Evolutionary conservation across 805 yeast genomes (phyloP), one percentile per base, ranked within the genome.

Genomic region (Metschnikowia borealis): DNA sequence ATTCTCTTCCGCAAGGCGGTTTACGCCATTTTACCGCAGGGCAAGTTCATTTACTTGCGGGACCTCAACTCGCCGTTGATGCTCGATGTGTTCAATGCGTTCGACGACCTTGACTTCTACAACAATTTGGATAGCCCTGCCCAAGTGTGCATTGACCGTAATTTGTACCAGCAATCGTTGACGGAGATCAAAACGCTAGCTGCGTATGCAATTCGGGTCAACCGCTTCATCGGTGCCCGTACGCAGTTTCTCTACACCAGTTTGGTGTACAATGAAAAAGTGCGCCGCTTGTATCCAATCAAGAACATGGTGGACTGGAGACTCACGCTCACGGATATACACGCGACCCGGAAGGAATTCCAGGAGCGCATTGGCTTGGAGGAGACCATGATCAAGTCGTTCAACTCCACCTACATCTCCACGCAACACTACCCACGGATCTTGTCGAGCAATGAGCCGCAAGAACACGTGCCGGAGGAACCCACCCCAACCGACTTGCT

Each of bases 21-120:
- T 20, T 68, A 58, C 54, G 70, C 73, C 1, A 54, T 70, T 17
- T 58, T 66, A 21, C 77, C 77, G 2, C 77, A 72, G 44, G 64
- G 71, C n/a, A 70, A 67, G 50, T 72, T 65, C 51, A 69, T 67
- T 56, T 70, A 67, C 48, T 51, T 72, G 10, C 52, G 75, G 26
- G 77, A 72, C 56, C 71, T 72, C 52, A 75, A 70, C 52, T 60
- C 66, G 46, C 75, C 77, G 2, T 61, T 72, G 47, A 70, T 70
- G 70, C 52, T 67, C 39, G 75, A 72, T 45, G 68, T 71, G 4
- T 67, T 63, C 46, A 58, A 54, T 10, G 49, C 49, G 36, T 53
- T 56, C 18, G 52, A 60, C 20, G 73, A 65, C 45, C 49, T 49
- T 7, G 64, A 63, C 18, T 61, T 69, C 5, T 63, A 55, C 46